Percentiles rank a stretch among this genome's conserved stretches.
These are phyloP conservation scores for Erucastrum elatum DNA, from an alignment of 345 rosid species.

Conservation along the genomic window DNA sequence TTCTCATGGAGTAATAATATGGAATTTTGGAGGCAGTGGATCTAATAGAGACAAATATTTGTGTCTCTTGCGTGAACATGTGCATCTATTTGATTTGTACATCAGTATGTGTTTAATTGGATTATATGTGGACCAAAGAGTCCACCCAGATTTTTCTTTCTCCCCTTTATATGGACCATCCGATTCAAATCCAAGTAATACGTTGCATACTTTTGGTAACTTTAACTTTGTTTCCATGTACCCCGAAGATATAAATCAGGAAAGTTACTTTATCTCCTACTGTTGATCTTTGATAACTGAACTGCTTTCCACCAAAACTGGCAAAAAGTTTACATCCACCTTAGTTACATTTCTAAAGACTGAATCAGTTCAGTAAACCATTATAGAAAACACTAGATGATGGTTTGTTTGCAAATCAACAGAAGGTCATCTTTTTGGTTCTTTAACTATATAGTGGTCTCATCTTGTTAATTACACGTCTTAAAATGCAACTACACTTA, in stretches of 20 bases:
- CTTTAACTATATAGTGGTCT: not conserved
- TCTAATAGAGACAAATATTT: slow-evolving; percentile 17
- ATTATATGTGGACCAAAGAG: slow-evolving; percentile 30
- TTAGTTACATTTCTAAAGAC: not conserved
- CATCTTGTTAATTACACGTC: not conserved
- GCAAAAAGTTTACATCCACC: not conserved
- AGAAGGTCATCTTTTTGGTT: not conserved
- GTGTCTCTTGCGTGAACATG: slow-evolving; percentile 14
- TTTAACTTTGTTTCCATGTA: not conserved
- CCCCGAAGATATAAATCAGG: not conserved
- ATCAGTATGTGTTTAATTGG: slow-evolving; percentile 23
- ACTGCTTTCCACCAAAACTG: not conserved
- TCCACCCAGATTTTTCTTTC: slow-evolving; percentile 5
- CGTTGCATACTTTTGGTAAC: not conserved
- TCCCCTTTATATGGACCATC: slow-evolving; percentile 16
- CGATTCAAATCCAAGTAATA: slow-evolving; percentile 20
- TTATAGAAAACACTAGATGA: not conserved
- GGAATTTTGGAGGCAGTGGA: slow-evolving; percentile 3
- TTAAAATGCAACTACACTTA: not conserved
- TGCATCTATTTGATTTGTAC: slow-evolving; percentile 10
- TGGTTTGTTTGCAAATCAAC: not conserved
- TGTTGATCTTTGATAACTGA: not conserved
- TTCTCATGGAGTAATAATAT: not conserved
- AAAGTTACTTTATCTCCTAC: not conserved
- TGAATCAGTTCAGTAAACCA: not conserved